A percentile compares a stretch with the other conserved stretches of the same genome.
These are phyloP conservation scores for Boletus pseudo-olivaceus DNA, from an alignment of 768 basidiomycete genomes.

Conservation along the genomic window DNA sequence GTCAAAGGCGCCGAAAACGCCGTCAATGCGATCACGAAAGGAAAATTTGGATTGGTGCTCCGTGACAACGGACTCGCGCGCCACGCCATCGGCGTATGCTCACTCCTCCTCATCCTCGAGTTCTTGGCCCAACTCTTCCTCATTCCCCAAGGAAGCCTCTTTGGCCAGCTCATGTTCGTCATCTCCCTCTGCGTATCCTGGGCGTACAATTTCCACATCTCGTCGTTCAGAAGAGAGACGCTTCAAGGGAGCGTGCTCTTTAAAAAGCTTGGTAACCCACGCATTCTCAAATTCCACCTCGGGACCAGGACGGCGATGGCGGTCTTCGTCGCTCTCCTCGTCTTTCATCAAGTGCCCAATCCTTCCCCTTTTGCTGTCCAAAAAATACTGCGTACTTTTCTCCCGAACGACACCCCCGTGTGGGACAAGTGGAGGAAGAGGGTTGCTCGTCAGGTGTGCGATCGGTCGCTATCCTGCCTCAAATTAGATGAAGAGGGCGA, in stretches of 20 bases:
- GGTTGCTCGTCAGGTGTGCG: conserved; percentile 11
- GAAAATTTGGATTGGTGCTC: conserved; percentile 21
- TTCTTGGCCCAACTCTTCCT: conserved; percentile 32
- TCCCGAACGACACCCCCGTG: conserved; percentile 22
- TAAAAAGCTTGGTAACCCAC: conserved; percentile 11
- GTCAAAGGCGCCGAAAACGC: conserved; percentile 27
- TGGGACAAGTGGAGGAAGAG: conserved; percentile 22
- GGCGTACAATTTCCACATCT: conserved; percentile 30
- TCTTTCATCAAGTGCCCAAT: conserved; percentile 3
- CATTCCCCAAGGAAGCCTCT: conserved; percentile 30
- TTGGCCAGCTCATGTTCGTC: conserved; percentile 36
- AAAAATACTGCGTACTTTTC: conserved; percentile 8
- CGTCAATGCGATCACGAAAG: conserved; percentile 30
- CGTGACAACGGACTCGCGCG: neutral
- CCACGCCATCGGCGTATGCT: conserved; percentile 21
- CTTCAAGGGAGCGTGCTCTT: conserved; percentile 22
- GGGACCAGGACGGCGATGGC: conserved; percentile 17
- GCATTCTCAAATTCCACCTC: conserved; percentile 6
- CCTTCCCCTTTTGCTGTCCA: conserved; percentile 2
- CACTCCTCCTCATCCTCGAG: conserved; percentile 27
- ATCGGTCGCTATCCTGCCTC: conserved; percentile 2
- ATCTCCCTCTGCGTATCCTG: conserved; percentile 31
- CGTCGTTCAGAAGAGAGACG: conserved; percentile 29
- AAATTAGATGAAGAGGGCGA: neutral
- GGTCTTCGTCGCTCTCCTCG: conserved; percentile 12